phyloP scores from a whole-genome alignment of 2,329 filamentous ascomycete genomes.

The Tolypocladium endophyticum region DNA sequence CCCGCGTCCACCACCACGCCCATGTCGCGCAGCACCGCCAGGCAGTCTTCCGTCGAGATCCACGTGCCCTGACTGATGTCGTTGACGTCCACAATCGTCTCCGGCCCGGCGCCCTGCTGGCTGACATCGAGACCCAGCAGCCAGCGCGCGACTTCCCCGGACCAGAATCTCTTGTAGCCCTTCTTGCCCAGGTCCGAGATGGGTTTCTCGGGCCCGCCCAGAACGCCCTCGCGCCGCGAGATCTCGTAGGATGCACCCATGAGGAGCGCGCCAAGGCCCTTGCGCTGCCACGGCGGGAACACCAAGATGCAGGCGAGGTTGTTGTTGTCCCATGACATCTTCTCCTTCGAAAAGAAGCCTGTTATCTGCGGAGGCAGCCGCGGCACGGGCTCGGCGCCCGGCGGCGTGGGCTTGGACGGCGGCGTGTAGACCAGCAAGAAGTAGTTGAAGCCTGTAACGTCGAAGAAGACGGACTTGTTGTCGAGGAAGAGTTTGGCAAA shows the following conservation, averaged over 20 bases:
- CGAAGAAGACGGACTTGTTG: conserved; percentile 97
- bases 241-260: conserved; percentile 94
- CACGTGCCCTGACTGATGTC: conserved; percentile 70
- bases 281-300: conserved; percentile 91
- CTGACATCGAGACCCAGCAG: conserved; percentile 35
- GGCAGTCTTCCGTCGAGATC: conserved; percentile 76
- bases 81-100: conserved; percentile 52
- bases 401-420: conserved; percentile 11
- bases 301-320: conserved; percentile 94
- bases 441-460: conserved; percentile 89
- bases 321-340: conserved; percentile 97
- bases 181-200: conserved; percentile 75
- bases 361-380: conserved; percentile 41
- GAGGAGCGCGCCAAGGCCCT: conserved; percentile 75
- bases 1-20: conserved; percentile 52
- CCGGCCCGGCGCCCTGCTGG: conserved; percentile 8
- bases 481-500: conserved; percentile 97
- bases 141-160: conserved; percentile 70
- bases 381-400: conserved; percentile 2
- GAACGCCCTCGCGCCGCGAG: conserved; percentile 67
- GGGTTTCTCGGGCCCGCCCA: conserved; percentile 90
- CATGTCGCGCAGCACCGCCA: conserved; percentile 72
- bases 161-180: conserved; percentile 82
- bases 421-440: conserved; percentile 75
- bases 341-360: conserved; percentile 99